A percentile compares a stretch with the other conserved stretches of the same genome.
Evolutionary conservation across 129 eudicot species (phyloP).

Genomic region (Flaveria robusta): DNA sequence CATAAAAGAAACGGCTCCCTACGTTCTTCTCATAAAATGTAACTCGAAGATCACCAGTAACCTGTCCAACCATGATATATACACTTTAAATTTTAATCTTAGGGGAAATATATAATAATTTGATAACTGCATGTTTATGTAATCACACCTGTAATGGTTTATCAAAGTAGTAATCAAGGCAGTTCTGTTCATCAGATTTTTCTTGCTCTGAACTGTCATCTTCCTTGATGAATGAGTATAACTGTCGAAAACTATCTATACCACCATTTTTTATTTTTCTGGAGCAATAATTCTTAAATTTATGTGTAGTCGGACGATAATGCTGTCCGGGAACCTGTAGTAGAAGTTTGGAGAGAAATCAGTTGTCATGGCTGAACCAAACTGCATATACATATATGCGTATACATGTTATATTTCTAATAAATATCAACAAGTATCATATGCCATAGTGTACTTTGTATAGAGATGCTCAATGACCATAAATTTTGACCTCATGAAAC

Average conservation of each 20-base stretch:
- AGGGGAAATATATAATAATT: neutral
- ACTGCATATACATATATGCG: neutral
- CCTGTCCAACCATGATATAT: conserved; percentile 26
- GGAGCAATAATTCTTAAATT: conserved; percentile 51
- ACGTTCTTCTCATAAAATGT: conserved; percentile 63
- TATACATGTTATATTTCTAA: too few relatives aligned
- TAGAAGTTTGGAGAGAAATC: neutral
- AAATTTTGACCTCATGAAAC: neutral
- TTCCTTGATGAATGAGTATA: conserved; percentile 48
- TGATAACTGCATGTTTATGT: neutral
- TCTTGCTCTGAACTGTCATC: conserved; percentile 33
- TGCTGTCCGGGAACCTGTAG: conserved; percentile 56
- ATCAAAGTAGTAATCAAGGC: conserved; percentile 52
- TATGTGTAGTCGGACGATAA: conserved; percentile 47
- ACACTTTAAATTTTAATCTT: neutral
- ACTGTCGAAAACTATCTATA: conserved; percentile 39
- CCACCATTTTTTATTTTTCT: conserved; percentile 39
- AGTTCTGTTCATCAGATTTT: conserved; percentile 49
- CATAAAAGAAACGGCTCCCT: conserved; percentile 79
- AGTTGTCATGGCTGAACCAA: neutral
- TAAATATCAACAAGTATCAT: too few relatives aligned
- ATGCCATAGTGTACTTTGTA: neutral
- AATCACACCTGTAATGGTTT: conserved; percentile 51
- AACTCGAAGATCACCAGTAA: conserved; percentile 68
- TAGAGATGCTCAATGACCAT: neutral